These are phyloP conservation scores for Punica granatum DNA, from an alignment of 345 rosid genomes.

Conservation along the genomic window DNA sequence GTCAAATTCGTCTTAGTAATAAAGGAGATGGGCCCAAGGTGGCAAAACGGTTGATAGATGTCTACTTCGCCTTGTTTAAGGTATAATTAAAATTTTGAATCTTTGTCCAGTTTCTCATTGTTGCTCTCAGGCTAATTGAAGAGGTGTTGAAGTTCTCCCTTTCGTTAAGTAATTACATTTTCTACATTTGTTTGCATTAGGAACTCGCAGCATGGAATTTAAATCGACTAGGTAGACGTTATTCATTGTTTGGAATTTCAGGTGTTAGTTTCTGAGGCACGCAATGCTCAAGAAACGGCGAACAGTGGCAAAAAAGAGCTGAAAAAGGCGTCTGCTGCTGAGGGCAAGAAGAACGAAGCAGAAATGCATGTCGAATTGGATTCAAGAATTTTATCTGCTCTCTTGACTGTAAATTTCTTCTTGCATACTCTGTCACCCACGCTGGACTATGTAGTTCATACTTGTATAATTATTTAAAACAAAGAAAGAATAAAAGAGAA, in stretches of 20 bases:
- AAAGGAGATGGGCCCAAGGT: constrained; percentile 87
- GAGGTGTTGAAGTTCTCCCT: neutral
- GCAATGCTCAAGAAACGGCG: constrained; percentile 23
- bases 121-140: neutral
- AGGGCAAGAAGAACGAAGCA: constrained; percentile 31
- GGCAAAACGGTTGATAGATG: constrained; percentile 86
- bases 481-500: neutral
- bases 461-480: neutral
- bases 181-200: neutral
- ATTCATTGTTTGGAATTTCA: constrained; percentile 24
- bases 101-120: neutral
- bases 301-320: constrained; percentile 19
- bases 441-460: neutral
- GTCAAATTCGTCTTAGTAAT: constrained; percentile 67
- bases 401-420: constrained; percentile 55
- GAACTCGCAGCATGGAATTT: neutral
- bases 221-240: neutral
- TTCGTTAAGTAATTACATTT: neutral
- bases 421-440: neutral
- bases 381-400: constrained; percentile 86
- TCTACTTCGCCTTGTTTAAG: constrained; percentile 92
- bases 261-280: constrained; percentile 65
- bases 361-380: constrained; percentile 83
- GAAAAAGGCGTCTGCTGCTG: constrained; percentile 23
- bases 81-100: constrained; percentile 24